Base-by-base conservation (phyloP, 2,329 filamentous ascomycete species). In the Calonectria pseudoreteaudii region DNA sequence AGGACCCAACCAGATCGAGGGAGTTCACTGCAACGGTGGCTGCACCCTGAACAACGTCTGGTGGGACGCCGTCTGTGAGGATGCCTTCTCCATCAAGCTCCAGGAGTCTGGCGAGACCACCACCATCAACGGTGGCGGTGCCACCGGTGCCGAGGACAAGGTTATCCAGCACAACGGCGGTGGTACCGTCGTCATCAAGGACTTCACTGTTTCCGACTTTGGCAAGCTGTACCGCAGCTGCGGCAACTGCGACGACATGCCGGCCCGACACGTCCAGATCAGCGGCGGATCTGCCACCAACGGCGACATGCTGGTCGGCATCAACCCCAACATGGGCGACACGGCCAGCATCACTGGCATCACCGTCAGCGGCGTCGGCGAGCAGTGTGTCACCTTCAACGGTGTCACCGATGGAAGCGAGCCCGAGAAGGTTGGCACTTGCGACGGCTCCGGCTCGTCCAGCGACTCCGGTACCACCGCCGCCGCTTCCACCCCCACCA, bases 151-250 rank as follows among this genome's bases (percentile, higher is more conserved):
- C 13, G 73, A 77, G 0, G 87, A 88, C 79, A 88, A 88, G 82
- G 81, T 88, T 9, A 78, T 88, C 72, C 87, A 88, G 79, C 86
- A 87, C 79, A 87, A 88, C 74, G 87, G 86, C 26, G 83, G 85
- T 47, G 86, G 86, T 3, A 87, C 84, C 28, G 84, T 87, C 31
- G 81, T 83, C 66, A 82, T 84, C 60, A 80, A 84, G 73, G 83
- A 85, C 72, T 85, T 86, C 81, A 85, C 84, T 73, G 86, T 83
- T 66, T 81, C 85, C 31, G 84, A 87, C 80, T 88, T 88, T 71
- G 87, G 87, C 69, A 89, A 89, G 79, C 79, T 89, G 30, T 88
- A 87, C 79, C 86, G 87, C 47, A 87, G 86, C 34, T 89, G 87
- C 77, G 87, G 87, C 68, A 89, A 89, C 83, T 85, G 79, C 73